phyloP scores from a whole-genome alignment of 2,329 filamentous ascomycete genomes.

The Amauroascus verrucosus region DNA sequence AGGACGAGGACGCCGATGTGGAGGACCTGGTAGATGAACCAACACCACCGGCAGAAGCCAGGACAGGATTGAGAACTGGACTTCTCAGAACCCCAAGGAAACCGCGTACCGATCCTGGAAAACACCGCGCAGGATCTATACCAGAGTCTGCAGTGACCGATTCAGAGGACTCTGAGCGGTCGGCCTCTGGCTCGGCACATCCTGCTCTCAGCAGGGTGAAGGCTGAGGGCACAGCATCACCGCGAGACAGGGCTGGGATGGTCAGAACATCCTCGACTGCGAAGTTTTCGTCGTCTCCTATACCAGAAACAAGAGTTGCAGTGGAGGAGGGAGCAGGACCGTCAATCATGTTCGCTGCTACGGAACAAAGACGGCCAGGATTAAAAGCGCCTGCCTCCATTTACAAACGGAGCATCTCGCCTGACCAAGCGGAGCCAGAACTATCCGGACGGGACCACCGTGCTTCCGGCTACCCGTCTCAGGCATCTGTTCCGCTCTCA shows the following conservation, averaged over 20 bases:
- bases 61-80: background rate
- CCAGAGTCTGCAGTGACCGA: slow-evolving; percentile 13
- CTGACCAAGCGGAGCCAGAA: slow-evolving; percentile 4
- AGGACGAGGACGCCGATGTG: slow-evolving; percentile 8
- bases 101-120: background rate
- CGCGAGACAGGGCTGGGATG: slow-evolving; percentile 8
- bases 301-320: slow-evolving; percentile 59
- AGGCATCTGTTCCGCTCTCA: slow-evolving; percentile 57
- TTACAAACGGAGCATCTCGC: slow-evolving; percentile 27
- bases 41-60: slow-evolving; percentile 3
- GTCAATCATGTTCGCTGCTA: slow-evolving; percentile 63
- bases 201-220: slow-evolving; percentile 12
- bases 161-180: slow-evolving; percentile 10
- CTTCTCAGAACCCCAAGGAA: background rate
- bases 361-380: slow-evolving; percentile 18
- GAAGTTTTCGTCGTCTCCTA: slow-evolving; percentile 59
- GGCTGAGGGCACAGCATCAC: slow-evolving; percentile 8
- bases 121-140: background rate
- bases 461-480: slow-evolving; percentile 44
- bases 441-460: background rate
- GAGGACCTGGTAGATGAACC: slow-evolving; percentile 3
- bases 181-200: background rate
- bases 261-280: slow-evolving; percentile 24
- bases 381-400: slow-evolving; percentile 27
- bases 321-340: slow-evolving; percentile 55